Evolutionary conservation across 805 yeast species (phyloP), one percentile per base, ranked within the genome.

Genomic region (Wickerhamomyces bovis): DNA sequence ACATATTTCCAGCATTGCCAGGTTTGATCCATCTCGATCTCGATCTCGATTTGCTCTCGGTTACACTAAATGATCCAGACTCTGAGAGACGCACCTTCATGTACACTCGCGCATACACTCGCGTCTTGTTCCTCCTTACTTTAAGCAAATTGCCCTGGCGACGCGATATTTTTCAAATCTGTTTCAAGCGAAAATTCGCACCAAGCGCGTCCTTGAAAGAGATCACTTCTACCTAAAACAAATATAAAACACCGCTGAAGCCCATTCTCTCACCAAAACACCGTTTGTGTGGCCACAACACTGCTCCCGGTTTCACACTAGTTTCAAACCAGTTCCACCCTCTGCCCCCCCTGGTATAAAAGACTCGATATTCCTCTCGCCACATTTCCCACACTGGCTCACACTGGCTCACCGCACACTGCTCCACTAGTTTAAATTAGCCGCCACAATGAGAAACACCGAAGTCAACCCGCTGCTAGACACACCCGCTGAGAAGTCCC

Each of bases 401-500:
- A n/a, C 31, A 3, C 31, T 28, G 31, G 16, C 21, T n/a, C 16
- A 38, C 10, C 10, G 6, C 20, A 33, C 38, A 12, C 38, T 33
- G 4, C 7, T 33, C 16, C 21, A 11, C 21, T 33, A 12, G 16
- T 33, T 33, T 33, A 8, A 3, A 3, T 19, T 19, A 33, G 6
- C 22, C 23, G 23, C 39, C n/a, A 20, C 39, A 20, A 36, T 36
- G 39, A 36, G 44, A n/a, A 39, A 39, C 4, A 12, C 16, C 20
- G 44, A 40, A 11, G 30, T 36, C 13, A 30, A 43, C 13, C 46
- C 50, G 23, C 49, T 54, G 39, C 47, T 58, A 16, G 63, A 57
- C 41, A 55, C 61, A 2, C 38, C 51, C 9, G 63, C 61, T 18
- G 63, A 58, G 48, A 46, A 44, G 40, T 41, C 53, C 9, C 42